Evolutionary conservation across 768 basidiomycete species (phyloP).

Genomic region (Dictyophora rubrovolvata): DNA sequence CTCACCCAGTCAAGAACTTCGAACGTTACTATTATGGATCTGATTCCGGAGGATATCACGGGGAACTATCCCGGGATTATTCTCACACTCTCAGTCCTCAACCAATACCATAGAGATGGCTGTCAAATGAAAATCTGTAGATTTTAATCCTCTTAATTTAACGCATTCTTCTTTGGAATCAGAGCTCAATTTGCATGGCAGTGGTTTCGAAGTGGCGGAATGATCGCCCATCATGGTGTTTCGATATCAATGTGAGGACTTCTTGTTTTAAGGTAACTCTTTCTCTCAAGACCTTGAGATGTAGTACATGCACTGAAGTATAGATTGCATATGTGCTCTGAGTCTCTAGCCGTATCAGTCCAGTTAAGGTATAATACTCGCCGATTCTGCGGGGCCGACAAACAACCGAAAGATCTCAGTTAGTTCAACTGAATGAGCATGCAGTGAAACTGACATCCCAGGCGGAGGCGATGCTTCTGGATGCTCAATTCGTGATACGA

Average conservation of each 20-base stretch:
- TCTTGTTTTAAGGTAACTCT: background rate
- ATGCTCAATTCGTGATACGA: background rate
- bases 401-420: background rate
- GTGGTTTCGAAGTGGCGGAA: background rate
- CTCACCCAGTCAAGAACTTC: background rate
- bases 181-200: background rate
- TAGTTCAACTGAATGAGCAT: background rate
- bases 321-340: background rate
- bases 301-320: background rate
- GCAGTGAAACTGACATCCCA: background rate
- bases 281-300: background rate
- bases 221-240: background rate
- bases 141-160: background rate
- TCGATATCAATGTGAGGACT: background rate
- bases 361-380: background rate
- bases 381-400: background rate
- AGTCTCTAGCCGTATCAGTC: background rate
- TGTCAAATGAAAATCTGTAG: too few species aligned
- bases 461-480: background rate
- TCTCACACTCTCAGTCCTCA: background rate
- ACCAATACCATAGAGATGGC: background rate
- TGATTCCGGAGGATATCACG: background rate
- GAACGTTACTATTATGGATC: background rate
- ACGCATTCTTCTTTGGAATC: background rate
- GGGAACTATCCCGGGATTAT: background rate